Base-by-base conservation (phyloP, 129 eudicot genomes). In the Centella asiatica region DNA sequence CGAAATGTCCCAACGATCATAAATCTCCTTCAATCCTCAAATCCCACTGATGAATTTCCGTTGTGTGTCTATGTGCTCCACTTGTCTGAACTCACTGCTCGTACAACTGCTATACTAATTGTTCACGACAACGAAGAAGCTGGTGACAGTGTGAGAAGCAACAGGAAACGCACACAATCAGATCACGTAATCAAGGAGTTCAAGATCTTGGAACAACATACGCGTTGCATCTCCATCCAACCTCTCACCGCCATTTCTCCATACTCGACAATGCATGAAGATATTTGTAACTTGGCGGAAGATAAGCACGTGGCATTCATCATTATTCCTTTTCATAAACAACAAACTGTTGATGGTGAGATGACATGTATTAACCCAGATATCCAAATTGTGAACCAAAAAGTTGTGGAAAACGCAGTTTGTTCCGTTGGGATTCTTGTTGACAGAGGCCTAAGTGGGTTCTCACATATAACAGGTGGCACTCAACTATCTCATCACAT, bases 381-480 rank as follows among this genome's bases (percentile, higher is more conserved):
- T 29, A 31, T 74, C 52, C 52, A 44, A 47, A 45, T 4, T 17
- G 57, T 74, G 33, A 74, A 74, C 70, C 70, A 62, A 28, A 68
- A 69, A 11, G 69, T 74, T 18, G 23, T 68, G 17, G 61, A 20
- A 17, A 60, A 68, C 9, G 64, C 60, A 31, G 65, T 69, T 9
- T 74, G 79, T 58, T 74, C 79, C 0, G 57, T 74, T 4, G 79
- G 79, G 8, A 62, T 74, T 48, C 70, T 74, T 32, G 52, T 74
- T 14, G 79, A 74, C 39, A 51, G 78, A 45, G 78, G 78, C 50
- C 68, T 68, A 3, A 45, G 50, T 23, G 68, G 68, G 12, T 17
- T 29, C 44, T 17, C 36, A 1, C 29, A 42, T 5, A 6, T 45
- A 27, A 32, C 55, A 18, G 45, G 4, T 12, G 10, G n/a, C n/a